Evolutionary conservation across 2,329 filamentous ascomycete genomes (phyloP).

Genomic region (Hirsutella minnesotensis): DNA sequence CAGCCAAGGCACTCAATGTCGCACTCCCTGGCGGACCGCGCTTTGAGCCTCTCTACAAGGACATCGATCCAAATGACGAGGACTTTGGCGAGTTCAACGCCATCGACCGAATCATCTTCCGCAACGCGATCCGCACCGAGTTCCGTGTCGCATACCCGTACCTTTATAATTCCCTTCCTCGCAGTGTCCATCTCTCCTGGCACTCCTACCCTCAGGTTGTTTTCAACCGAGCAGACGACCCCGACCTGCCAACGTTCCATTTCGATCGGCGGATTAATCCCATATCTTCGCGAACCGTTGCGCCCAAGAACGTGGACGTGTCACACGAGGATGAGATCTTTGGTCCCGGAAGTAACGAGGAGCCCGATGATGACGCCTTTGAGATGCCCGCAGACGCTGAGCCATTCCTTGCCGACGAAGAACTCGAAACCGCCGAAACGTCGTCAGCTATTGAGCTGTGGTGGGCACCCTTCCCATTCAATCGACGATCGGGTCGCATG

Average conservation of each 20-base stretch:
- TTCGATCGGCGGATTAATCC: slow-evolving; percentile 98
- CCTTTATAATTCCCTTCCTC: slow-evolving; percentile 89
- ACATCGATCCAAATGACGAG: slow-evolving; percentile 96
- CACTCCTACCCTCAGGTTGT: slow-evolving; percentile 90
- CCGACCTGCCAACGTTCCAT: slow-evolving; percentile 87
- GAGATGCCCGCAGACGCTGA: slow-evolving; percentile 68
- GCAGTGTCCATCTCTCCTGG: slow-evolving; percentile 88
- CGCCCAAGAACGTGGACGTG: slow-evolving; percentile 83
- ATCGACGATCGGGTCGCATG: slow-evolving; percentile 89
- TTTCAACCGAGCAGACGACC: slow-evolving; percentile 78
- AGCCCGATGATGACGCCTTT: slow-evolving; percentile 71
- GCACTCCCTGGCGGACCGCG: slow-evolving; percentile 94
- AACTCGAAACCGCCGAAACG: slow-evolving; percentile 80
- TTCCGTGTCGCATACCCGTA: slow-evolving; percentile 91
- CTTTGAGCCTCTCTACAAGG: slow-evolving; percentile 96
- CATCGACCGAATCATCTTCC: slow-evolving; percentile 98
- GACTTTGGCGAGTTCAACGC: slow-evolving; percentile 99
- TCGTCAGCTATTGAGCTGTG: slow-evolving; percentile 84
- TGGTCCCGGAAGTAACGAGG: slow-evolving; percentile 62
- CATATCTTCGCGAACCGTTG: slow-evolving; percentile 87
- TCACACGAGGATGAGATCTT: slow-evolving; percentile 94
- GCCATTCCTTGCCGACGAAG: slow-evolving; percentile 82
- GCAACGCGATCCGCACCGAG: slow-evolving; percentile 86
- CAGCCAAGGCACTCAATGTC: slow-evolving; percentile 92
- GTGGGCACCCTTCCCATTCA: slow-evolving; percentile 97